A percentile compares a stretch with the other conserved stretches of the same genome.
Conservation (phyloP, 345 rosid species). For the Arabidopsis suecica region DNA sequence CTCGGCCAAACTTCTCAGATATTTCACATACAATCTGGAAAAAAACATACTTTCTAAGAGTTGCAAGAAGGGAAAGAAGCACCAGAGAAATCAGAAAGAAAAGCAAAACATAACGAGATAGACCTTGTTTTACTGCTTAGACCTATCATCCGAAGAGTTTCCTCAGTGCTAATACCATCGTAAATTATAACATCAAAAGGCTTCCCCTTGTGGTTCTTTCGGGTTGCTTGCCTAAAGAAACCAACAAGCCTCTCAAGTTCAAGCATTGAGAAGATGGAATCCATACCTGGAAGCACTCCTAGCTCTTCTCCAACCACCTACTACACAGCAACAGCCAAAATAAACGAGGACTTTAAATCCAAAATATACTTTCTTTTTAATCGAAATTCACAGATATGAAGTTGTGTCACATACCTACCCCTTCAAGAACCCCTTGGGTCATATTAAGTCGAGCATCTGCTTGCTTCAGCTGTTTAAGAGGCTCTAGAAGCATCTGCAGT, state of each 20-base stretch:
- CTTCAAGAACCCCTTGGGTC: conserved; percentile 90
- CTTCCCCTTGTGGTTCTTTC: conserved; percentile 50
- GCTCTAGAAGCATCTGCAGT: conserved; percentile 83
- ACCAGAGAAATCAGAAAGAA: neutral
- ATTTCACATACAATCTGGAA: conserved; percentile 74
- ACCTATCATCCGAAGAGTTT: conserved; percentile 78
- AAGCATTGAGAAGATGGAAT: conserved; percentile 67
- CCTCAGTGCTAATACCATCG: conserved; percentile 75
- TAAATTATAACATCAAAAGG: conserved; percentile 64
- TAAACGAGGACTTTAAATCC: neutral
- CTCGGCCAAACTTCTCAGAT: conserved; percentile 76
- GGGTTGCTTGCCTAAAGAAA: conserved; percentile 54
- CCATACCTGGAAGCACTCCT: conserved; percentile 98
- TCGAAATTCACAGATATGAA: conserved; percentile 9
- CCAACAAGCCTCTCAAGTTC: conserved; percentile 64
- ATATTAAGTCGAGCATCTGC: conserved; percentile 78
- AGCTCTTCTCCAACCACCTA: conserved; percentile 98
- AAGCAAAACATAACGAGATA: conserved; percentile 10
- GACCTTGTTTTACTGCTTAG: conserved; percentile 79
- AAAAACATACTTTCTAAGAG: neutral
- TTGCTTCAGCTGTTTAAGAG: conserved; percentile 76
- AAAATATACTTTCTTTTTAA: no score
- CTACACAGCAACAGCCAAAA: conserved; percentile 31
- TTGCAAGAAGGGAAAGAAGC: conserved; percentile 7
- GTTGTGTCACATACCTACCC: conserved; percentile 72